A percentile compares a stretch with the other conserved stretches of the same genome.
phyloP scores from a whole-genome alignment of 1,284 basidiomycete species.

The Trichosporon asahii region DNA sequence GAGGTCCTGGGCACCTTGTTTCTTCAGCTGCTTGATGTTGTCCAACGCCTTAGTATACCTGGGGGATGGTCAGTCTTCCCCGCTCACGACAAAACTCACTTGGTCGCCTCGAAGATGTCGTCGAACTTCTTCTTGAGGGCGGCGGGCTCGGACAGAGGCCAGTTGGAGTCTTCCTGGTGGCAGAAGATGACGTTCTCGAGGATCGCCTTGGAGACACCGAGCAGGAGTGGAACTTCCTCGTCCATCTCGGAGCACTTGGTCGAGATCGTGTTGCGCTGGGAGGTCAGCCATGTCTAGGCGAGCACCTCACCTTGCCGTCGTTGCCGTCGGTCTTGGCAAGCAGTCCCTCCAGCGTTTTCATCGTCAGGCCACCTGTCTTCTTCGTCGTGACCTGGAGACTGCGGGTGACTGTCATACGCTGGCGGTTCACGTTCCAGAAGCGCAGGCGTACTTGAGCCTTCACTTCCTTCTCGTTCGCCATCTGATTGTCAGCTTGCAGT shows the following conservation, averaged over 20 bases:
- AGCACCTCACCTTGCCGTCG: constrained; percentile 54
- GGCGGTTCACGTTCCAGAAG: constrained; percentile 82
- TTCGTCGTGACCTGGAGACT: constrained; percentile 91
- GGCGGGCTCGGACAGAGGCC: constrained; percentile 90
- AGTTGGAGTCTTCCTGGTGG: constrained; percentile 98
- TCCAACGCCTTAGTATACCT: constrained; percentile 97
- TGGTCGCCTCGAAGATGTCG: constrained; percentile 98
- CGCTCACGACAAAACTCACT: constrained; percentile 54
- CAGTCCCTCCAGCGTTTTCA: constrained; percentile 97
- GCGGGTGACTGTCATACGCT: constrained; percentile 86
- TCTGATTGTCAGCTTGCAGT: constrained; percentile 52
- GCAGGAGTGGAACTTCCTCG: constrained; percentile 79
- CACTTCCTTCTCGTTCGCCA: constrained; percentile 97
- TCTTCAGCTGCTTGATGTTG: constrained; percentile 81
- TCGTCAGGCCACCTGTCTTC: constrained; percentile 79
- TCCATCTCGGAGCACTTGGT: constrained; percentile 98
- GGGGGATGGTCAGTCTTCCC: background rate
- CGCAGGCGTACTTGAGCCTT: constrained; percentile 96
- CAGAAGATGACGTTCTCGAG: constrained; percentile 99
- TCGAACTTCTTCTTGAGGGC: constrained; percentile 97
- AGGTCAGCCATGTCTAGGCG: constrained; percentile 12
- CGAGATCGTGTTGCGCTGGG: constrained; percentile 78
- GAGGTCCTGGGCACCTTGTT: constrained; percentile 83
- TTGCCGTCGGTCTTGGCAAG: constrained; percentile 69
- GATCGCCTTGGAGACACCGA: constrained; percentile 96